phyloP scores from a whole-genome alignment of 768 basidiomycete genomes.

The Boletales sp. region DNA sequence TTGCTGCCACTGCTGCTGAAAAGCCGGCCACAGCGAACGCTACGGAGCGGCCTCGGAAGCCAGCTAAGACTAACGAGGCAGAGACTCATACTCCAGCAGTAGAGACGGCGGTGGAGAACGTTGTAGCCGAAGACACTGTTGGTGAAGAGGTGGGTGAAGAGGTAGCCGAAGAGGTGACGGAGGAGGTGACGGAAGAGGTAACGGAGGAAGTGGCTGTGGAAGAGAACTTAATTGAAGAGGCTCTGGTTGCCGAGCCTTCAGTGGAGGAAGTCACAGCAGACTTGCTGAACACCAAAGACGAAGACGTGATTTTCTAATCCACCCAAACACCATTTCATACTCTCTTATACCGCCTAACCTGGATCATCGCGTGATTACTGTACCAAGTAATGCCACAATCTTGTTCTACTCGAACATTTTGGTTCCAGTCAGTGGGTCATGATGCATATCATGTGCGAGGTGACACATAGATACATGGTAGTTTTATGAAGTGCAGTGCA shows the following conservation, averaged over 20 bases:
- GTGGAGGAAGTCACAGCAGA: constrained; percentile 43
- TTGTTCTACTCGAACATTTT: constrained; percentile 6
- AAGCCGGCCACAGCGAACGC: constrained; percentile 5
- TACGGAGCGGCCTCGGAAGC: constrained; percentile 6
- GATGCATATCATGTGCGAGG: constrained; percentile 53
- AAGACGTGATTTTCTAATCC: constrained; percentile 86
- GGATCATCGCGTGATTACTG: constrained; percentile 2
- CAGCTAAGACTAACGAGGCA: constrained; percentile 1
- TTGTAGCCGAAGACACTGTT: neutral
- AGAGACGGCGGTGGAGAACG: constrained; percentile 2
- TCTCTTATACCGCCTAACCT: constrained; percentile 12
- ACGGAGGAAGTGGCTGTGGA: constrained; percentile 27
- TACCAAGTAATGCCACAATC: constrained; percentile 9
- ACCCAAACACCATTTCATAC: neutral
- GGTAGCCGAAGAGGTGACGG: neutral
- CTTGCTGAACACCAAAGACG: constrained; percentile 83
- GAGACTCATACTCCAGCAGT: constrained; percentile 6
- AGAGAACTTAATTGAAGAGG: constrained; percentile 13
- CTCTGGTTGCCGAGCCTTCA: constrained; percentile 10
- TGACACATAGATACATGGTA: constrained; percentile 64
- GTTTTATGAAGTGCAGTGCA: constrained; percentile 41
- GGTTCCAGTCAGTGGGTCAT: constrained; percentile 29
- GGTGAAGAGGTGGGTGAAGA: constrained; percentile 11
- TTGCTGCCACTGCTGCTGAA: constrained; percentile 24
- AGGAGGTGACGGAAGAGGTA: constrained; percentile 27